Conservation (phyloP, 1,139 yeast genomes). For the Protomyces macrosporus region DNA sequence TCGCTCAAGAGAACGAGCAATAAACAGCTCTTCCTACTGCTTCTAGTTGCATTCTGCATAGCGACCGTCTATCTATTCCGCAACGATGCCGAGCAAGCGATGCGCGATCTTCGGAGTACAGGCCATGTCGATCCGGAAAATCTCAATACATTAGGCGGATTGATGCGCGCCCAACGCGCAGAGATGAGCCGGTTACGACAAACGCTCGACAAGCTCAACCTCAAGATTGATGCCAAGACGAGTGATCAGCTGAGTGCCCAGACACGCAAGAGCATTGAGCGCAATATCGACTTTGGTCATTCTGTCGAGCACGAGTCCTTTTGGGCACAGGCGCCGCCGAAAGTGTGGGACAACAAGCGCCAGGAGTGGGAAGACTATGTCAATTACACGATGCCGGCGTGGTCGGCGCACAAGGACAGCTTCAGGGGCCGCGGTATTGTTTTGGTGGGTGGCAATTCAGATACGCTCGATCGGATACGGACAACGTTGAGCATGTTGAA, state of each 20-base stretch:
- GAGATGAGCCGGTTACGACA: slow-evolving; percentile 12
- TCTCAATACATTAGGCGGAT: not conserved
- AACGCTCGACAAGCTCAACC: slow-evolving; percentile 14
- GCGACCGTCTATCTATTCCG: not conserved
- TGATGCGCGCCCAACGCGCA: slow-evolving; percentile 10
- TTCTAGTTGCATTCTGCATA: not conserved
- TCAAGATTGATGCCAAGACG: slow-evolving; percentile 9
- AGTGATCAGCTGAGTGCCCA: slow-evolving; percentile 5
- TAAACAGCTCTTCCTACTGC: not conserved
- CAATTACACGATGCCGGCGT: slow-evolving; percentile 21
- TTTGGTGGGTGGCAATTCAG: slow-evolving; percentile 19
- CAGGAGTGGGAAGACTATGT: slow-evolving; percentile 25
- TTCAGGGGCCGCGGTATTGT: slow-evolving; percentile 21
- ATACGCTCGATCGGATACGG: slow-evolving; percentile 13
- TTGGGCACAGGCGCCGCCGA: slow-evolving; percentile 25
- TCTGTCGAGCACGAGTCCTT: slow-evolving; percentile 25
- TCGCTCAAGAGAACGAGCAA: not conserved
- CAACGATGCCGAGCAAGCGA: not conserved
- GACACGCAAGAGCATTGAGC: slow-evolving; percentile 22
- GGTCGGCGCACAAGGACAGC: slow-evolving; percentile 8
- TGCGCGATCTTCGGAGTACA: not conserved
- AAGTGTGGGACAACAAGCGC: slow-evolving; percentile 20
- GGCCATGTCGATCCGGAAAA: not conserved
- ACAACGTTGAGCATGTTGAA: slow-evolving; percentile 24
- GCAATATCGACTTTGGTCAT: slow-evolving; percentile 23